Evolutionary conservation across 1,284 basidiomycete genomes (phyloP).

Genomic region (Cryptococcus wingfieldii): DNA sequence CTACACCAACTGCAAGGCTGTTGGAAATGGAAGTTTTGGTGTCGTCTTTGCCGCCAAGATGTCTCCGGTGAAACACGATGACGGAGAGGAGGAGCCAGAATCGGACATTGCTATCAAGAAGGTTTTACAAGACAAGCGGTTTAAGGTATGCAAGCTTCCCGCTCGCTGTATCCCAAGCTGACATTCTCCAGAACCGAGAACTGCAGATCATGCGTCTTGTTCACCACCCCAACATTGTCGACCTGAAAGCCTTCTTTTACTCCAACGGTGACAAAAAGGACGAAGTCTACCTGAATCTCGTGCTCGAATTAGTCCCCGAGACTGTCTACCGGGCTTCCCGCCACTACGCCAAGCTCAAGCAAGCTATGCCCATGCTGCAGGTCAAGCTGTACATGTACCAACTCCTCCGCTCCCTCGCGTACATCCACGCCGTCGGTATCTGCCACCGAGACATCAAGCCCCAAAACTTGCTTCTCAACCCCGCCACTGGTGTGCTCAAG

Average conservation of each 20-base stretch:
- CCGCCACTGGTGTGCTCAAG: constrained; percentile 92
- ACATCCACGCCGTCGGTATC: constrained; percentile 97
- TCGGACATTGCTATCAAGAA: constrained; percentile 99
- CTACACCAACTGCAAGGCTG: constrained; percentile 97
- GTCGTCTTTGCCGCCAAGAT: constrained; percentile 81
- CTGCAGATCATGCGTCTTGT: constrained; percentile 99
- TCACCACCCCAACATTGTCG: constrained; percentile 95
- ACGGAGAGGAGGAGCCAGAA: constrained; percentile 58
- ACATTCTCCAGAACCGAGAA: constrained; percentile 78
- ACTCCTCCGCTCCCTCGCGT: constrained; percentile 90
- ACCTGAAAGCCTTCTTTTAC: constrained; percentile 97
- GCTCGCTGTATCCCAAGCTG: constrained; percentile 7
- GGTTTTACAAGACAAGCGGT: constrained; percentile 98
- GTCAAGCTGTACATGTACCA: constrained; percentile 67
- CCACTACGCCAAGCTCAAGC: constrained; percentile 99
- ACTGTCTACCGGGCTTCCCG: constrained; percentile 98
- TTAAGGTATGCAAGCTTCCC: constrained; percentile 72
- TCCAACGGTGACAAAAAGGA: constrained; percentile 99
- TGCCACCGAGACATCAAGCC: constrained; percentile 99
- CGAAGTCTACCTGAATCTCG: constrained; percentile 98
- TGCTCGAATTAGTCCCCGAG: constrained; percentile 98
- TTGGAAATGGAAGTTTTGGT: constrained; percentile 97
- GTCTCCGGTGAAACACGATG: constrained; percentile 42
- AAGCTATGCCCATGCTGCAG: constrained; percentile 98
- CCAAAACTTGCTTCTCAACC: constrained; percentile 96